Evolutionary conservation across 306 rosid genomes (phyloP).

Genomic region (Cicer yamashitae): DNA sequence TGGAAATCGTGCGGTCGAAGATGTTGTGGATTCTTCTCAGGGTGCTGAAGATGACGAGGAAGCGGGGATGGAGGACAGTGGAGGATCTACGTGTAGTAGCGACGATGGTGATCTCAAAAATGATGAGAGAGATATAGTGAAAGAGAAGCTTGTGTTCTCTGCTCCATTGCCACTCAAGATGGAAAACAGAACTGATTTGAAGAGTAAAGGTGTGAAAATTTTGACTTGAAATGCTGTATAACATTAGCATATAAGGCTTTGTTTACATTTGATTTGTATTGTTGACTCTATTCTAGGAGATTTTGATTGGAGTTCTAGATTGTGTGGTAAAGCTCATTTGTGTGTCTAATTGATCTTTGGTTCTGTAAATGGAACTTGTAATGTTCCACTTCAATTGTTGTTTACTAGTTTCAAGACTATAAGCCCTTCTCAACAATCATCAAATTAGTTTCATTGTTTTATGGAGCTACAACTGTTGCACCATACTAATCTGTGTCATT

Average conservation of each 20-base stretch:
- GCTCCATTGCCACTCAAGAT: constrained; percentile 84
- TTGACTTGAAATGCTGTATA: constrained; percentile 41
- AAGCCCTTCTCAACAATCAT: neutral
- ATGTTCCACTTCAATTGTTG: constrained; percentile 38
- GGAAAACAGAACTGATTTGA: constrained; percentile 68
- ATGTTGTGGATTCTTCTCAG: constrained; percentile 54
- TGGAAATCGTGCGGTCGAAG: constrained; percentile 55
- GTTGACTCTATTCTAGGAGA: constrained; percentile 35
- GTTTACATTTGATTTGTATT: constrained; percentile 40
- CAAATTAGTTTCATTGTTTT: constrained; percentile 28
- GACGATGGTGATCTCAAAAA: constrained; percentile 53
- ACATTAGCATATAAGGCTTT: constrained; percentile 35
- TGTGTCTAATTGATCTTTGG: constrained; percentile 34
- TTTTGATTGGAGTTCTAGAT: constrained; percentile 38
- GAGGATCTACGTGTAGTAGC: constrained; percentile 52
- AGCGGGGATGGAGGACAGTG: constrained; percentile 36
- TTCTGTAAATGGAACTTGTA: constrained; percentile 43
- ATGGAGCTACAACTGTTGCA: too few relatives aligned
- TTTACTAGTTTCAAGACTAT: constrained; percentile 21
- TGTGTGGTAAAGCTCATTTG: constrained; percentile 32
- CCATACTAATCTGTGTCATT: too few relatives aligned
- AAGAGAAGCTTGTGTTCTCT: constrained; percentile 58
- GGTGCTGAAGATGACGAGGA: constrained; percentile 66
- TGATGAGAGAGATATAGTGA: constrained; percentile 20
- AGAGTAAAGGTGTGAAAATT: constrained; percentile 59